phyloP scores from a whole-genome alignment of 768 basidiomycete species.

The Calocera cornea region DNA sequence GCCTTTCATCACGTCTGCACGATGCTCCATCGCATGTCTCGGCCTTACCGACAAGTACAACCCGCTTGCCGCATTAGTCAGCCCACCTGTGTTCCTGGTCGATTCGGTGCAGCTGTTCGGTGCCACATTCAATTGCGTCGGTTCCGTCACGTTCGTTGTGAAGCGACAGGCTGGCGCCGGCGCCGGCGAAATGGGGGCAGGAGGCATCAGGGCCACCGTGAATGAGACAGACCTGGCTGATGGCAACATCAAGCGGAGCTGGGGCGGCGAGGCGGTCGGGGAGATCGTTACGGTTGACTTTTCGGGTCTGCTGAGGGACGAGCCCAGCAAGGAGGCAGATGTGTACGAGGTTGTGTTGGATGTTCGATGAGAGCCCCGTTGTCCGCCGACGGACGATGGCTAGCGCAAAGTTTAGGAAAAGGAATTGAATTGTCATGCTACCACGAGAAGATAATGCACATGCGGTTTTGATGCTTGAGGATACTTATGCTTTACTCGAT shows the following conservation, averaged over 20 bases:
- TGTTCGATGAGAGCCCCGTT: background rate
- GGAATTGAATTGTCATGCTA: too few relatives aligned
- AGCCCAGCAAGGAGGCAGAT: background rate
- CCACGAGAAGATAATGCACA: too few relatives aligned
- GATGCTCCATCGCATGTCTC: slow-evolving; percentile 2
- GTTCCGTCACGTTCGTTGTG: background rate
- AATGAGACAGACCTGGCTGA: background rate
- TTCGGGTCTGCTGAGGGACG: background rate
- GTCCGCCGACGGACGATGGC: too few relatives aligned
- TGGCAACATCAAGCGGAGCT: background rate
- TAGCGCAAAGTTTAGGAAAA: too few relatives aligned
- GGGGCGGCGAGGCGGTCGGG: background rate
- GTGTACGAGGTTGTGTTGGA: background rate
- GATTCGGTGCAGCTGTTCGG: background rate
- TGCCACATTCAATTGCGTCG: background rate
- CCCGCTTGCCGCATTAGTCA: slow-evolving; percentile 6
- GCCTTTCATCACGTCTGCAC: slow-evolving; percentile 3
- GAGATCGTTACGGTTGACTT: background rate
- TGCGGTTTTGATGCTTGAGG: too few relatives aligned
- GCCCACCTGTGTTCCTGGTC: background rate
- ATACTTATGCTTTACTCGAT: background rate
- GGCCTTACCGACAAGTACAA: slow-evolving; percentile 13
- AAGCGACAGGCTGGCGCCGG: background rate
- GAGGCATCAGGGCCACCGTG: background rate
- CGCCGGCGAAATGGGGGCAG: background rate